phyloP scores from a whole-genome alignment of 768 basidiomycete species.

The Lentinula raphanica region DNA sequence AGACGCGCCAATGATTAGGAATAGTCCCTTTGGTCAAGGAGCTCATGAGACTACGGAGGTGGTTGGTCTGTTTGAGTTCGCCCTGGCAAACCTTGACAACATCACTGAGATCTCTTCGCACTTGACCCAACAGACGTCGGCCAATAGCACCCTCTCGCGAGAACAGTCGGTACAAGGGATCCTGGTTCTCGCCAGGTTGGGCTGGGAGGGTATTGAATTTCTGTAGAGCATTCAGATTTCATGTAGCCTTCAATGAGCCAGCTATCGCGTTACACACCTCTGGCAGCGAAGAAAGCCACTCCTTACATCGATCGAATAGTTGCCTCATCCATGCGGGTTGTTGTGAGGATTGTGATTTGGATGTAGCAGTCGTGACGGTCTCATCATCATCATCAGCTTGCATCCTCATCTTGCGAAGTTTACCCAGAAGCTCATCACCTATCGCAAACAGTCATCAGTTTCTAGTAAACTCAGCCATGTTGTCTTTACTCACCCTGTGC shows the following conservation, averaged over 20 bases:
- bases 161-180: slow-evolving; percentile 87
- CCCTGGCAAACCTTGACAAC: slow-evolving; percentile 84
- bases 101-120: slow-evolving; percentile 76
- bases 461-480: neutral
- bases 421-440: slow-evolving; percentile 80
- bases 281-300: slow-evolving; percentile 79
- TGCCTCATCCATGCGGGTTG: slow-evolving; percentile 95
- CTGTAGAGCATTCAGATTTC: slow-evolving; percentile 28
- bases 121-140: slow-evolving; percentile 67
- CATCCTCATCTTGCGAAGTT: slow-evolving; percentile 91
- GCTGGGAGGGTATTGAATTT: slow-evolving; percentile 60
- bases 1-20: slow-evolving; percentile 82
- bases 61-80: slow-evolving; percentile 91
- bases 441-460: slow-evolving; percentile 1
- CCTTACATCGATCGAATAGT: slow-evolving; percentile 73
- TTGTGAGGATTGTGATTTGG: slow-evolving; percentile 61
- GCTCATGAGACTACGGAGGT: slow-evolving; percentile 87
- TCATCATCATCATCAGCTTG: slow-evolving; percentile 83
- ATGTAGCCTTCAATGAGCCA: neutral
- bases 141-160: slow-evolving; percentile 83
- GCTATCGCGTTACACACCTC: slow-evolving; percentile 41
- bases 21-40: slow-evolving; percentile 87
- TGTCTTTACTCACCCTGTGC: slow-evolving; percentile 64
- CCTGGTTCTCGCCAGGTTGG: slow-evolving; percentile 64
- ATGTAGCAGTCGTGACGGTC: slow-evolving; percentile 40